phyloP scores from a whole-genome alignment of 2,329 filamentous ascomycete species.

The Diaporthe amygdali region DNA sequence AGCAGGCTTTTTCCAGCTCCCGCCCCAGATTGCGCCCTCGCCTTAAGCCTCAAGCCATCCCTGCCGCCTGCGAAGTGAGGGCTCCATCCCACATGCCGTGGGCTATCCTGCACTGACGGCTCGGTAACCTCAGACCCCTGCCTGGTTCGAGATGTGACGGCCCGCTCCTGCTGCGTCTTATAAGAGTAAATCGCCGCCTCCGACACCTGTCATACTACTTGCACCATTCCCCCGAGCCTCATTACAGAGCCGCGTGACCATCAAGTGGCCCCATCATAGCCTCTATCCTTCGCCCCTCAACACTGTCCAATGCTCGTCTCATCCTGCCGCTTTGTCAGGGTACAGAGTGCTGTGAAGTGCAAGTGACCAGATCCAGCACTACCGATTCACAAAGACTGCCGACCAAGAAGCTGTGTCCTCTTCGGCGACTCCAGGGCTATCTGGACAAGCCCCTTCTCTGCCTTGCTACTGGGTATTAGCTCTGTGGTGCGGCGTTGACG shows the following conservation, averaged over 20 bases:
- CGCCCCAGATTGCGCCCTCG: neutral
- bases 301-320: neutral
- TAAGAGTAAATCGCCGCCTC: conserved; percentile 16
- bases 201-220: neutral
- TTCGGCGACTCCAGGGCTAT: neutral
- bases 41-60: neutral
- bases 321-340: neutral
- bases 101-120: conserved; percentile 9
- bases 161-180: conserved; percentile 18
- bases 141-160: conserved; percentile 14
- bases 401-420: neutral
- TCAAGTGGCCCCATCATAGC: neutral
- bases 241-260: neutral
- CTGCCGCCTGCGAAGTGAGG: conserved; percentile 4
- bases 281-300: neutral
- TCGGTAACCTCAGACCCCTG: neutral
- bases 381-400: neutral
- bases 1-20: neutral
- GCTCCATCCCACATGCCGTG: conserved; percentile 21
- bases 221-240: neutral
- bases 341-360: neutral
- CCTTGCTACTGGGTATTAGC: neutral
- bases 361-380: neutral
- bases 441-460: neutral
- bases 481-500: neutral